Evolutionary conservation across 345 rosid species (phyloP), one percentile per base, ranked within the genome.

Genomic region (Citrus sp.): DNA sequence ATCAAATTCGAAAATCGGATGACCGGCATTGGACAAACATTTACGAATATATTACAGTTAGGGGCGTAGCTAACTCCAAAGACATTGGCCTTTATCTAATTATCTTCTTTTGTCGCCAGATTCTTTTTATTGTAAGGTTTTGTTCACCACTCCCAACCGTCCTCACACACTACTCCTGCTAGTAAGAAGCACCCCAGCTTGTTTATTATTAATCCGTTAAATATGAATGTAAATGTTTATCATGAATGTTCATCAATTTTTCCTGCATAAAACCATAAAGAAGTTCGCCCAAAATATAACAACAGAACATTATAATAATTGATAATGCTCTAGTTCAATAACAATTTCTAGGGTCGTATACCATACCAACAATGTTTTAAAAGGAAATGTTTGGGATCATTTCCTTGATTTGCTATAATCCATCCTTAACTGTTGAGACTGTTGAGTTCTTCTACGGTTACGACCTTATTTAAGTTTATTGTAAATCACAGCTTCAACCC

Each of bases 11-110:
- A 76, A 69, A 70, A 66, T 71, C 58, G 38, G 9, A 27, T 71
- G 54, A 27, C 30, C 71, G 22, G 51, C 51, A 28, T 5, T 55
- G 5, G 70, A 80, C 70, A 54, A 61, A 75, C 72, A 49, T 72
- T 54, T 32, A 2, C 70, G 40, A 61, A 77, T 67, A 70, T 68
- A 54, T 40, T 1, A 58, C 76, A 74, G 6, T 67, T 62, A 55
- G 63, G 64, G 32, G 40, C 19, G 60, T 21, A 12, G 62, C 73
- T 10, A 61, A 74, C 75, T 76, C 77, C 79, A 74, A 76, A 63
- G 25, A 62, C 78, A 55, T 2, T 9, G 27, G n/a, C 67, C 34
- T 60, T 19, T 28, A 27, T 35, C 37, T 35, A 35, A 35, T 5
- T 35, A 35, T 40, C 66, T 34, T 27, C 56, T 67, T 67, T 72